Percentiles rank a stretch among this genome's conserved stretches.
Conservation (phyloP, 2,329 filamentous ascomycete species). For the Stemphylium vesicarium region DNA sequence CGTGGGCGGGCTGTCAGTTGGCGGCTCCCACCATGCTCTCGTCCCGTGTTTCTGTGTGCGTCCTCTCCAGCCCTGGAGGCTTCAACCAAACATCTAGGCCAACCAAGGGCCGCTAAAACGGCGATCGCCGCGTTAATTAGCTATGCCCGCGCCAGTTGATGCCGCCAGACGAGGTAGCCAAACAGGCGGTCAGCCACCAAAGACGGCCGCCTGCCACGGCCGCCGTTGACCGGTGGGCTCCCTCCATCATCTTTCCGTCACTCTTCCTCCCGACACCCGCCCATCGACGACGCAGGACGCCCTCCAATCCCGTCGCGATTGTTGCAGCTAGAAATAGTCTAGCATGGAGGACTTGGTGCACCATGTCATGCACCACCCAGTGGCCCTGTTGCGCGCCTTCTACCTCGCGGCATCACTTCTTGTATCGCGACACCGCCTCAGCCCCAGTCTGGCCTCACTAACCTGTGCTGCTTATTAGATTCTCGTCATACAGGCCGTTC, state of each 20-base stretch:
- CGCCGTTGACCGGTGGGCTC: neutral
- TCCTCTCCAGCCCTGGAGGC: too few relatives aligned
- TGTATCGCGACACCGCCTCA: conserved; percentile 45
- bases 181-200: conserved; percentile 6
- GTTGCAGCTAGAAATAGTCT: too few relatives aligned
- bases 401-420: conserved; percentile 49
- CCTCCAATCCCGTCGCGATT: neutral
- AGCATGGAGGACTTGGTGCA: neutral
- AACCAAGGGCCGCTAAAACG: conserved; percentile 8
- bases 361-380: conserved; percentile 21
- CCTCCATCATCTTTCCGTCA: conserved; percentile 25
- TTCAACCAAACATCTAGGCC: neutral
- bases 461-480: conserved; percentile 51
- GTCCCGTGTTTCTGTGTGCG: too few relatives aligned
- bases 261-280: neutral
- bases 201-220: neutral
- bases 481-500: conserved; percentile 58
- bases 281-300: neutral
- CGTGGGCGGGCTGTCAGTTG: too few relatives aligned
- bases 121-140: conserved; percentile 12
- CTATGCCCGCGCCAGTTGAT: neutral
- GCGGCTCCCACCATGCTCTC: too few relatives aligned
- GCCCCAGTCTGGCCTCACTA: conserved; percentile 25
- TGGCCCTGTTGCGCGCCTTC: conserved; percentile 41
- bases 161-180: neutral